phyloP scores from a whole-genome alignment of 2,329 filamentous ascomycete genomes.

The Clonostachys rosea region DNA sequence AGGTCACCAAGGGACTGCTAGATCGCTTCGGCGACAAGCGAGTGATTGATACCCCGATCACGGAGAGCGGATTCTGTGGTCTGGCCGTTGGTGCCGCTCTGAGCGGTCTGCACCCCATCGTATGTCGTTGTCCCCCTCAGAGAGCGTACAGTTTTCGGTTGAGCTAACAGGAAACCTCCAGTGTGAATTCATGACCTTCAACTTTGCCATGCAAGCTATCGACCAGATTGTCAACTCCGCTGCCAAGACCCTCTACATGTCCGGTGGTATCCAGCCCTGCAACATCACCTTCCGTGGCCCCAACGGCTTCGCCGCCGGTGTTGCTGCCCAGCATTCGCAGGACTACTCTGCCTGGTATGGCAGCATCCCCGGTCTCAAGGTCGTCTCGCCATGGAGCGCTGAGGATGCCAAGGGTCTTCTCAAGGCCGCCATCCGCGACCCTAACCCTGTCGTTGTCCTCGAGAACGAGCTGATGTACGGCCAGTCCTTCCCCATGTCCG shows the following conservation, averaged over 20 bases:
- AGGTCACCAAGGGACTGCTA: constrained; percentile 95
- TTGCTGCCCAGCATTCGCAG: constrained; percentile 96
- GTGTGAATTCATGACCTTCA: constrained; percentile 99
- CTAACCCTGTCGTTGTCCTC: constrained; percentile 90
- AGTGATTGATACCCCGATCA: constrained; percentile 98
- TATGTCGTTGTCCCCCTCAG: constrained; percentile 42
- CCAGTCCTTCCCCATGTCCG: constrained; percentile 93
- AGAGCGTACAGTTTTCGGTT: neutral
- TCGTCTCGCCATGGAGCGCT: constrained; percentile 91
- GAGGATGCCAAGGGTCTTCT: constrained; percentile 98
- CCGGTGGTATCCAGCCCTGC: constrained; percentile 97
- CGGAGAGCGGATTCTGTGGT: constrained; percentile 92
- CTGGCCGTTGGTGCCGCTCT: constrained; percentile 92
- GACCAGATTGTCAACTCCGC: constrained; percentile 99
- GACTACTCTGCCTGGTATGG: constrained; percentile 99
- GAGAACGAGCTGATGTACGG: constrained; percentile 93
- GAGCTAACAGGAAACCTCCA: constrained; percentile 22
- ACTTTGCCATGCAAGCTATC: constrained; percentile 99
- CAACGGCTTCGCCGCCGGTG: constrained; percentile 95
- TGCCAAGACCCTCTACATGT: constrained; percentile 99
- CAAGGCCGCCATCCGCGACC: constrained; percentile 96
- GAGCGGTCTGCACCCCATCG: constrained; percentile 88
- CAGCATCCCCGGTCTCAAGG: constrained; percentile 95
- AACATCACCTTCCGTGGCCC: constrained; percentile 99
- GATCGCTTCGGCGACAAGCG: constrained; percentile 97